Evolutionary conservation across 192 early-diverging fungal genomes (phyloP).

Genomic region (Radiomyces spectabilis): DNA sequence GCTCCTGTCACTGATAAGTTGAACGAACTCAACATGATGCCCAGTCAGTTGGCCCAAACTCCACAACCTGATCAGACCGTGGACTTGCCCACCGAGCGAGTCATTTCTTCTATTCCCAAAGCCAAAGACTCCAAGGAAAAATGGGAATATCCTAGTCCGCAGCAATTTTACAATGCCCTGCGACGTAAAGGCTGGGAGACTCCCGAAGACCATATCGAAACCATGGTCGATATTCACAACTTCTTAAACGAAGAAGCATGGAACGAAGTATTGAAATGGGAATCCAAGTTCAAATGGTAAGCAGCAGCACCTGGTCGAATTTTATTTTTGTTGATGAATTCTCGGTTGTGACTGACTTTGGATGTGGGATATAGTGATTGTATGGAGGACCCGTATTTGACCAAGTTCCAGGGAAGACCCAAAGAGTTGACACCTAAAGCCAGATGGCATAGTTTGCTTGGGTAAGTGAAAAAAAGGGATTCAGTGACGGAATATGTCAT

Average conservation of each 20-base stretch:
- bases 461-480: constrained; percentile 47
- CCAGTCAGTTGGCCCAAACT: constrained; percentile 62
- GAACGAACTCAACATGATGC: constrained; percentile 93
- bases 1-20: constrained; percentile 34
- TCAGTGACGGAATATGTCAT: no score
- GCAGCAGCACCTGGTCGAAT: background rate
- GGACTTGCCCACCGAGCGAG: constrained; percentile 72
- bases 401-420: constrained; percentile 83
- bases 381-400: constrained; percentile 49
- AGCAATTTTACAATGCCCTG: constrained; percentile 86
- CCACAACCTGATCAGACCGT: constrained; percentile 58
- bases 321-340: background rate
- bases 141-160: constrained; percentile 89
- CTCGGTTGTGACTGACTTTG: background rate
- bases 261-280: constrained; percentile 94
- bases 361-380: constrained; percentile 26
- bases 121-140: constrained; percentile 34
- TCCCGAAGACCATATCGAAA: constrained; percentile 73
- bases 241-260: constrained; percentile 95
- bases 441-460: constrained; percentile 51
- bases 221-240: constrained; percentile 98
- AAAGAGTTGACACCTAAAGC: constrained; percentile 68
- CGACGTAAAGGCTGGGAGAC: constrained; percentile 82
- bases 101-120: constrained; percentile 76
- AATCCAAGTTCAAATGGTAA: constrained; percentile 55